Evolutionary conservation across 352 stramenopile species (phyloP).

Genomic region (Pythium rhizo-oryzae): DNA sequence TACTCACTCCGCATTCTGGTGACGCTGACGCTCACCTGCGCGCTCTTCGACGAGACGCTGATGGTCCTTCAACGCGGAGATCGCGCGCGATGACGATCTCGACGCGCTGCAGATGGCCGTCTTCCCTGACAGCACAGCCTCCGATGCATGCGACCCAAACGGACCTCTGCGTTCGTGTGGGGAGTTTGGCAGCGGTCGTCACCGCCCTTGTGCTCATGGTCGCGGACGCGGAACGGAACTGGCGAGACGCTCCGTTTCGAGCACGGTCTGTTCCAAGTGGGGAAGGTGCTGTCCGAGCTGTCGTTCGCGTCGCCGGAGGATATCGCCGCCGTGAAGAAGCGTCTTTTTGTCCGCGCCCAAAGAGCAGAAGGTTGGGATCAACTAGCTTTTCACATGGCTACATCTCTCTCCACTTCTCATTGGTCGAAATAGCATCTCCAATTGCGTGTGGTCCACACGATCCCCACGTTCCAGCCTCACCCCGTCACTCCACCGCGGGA

Average conservation of each 20-base stretch:
- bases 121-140: too few species aligned
- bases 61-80: background rate
- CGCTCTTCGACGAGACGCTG: background rate
- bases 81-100: background rate
- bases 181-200: background rate
- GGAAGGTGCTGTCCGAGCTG: background rate
- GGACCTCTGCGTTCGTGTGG: background rate
- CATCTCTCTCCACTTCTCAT: background rate
- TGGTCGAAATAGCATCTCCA: background rate
- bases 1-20: too few species aligned
- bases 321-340: background rate
- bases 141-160: background rate
- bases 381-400: slow-evolving; percentile 15
- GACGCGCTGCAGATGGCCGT: too few species aligned
- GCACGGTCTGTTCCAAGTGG: slow-evolving; percentile 20
- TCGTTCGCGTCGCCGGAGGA: background rate
- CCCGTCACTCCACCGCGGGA: slow-evolving; percentile 22
- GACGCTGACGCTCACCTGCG: background rate
- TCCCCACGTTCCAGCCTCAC: background rate
- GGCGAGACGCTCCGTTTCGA: slow-evolving; percentile 2
- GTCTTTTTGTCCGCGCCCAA: background rate
- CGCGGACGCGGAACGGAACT: background rate
- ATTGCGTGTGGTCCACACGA: slow-evolving; percentile 12
- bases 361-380: background rate
- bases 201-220: background rate